These are phyloP conservation scores for Fonsecaea nubica DNA, from an alignment of 2,329 filamentous ascomycete species.

Conservation along the genomic window DNA sequence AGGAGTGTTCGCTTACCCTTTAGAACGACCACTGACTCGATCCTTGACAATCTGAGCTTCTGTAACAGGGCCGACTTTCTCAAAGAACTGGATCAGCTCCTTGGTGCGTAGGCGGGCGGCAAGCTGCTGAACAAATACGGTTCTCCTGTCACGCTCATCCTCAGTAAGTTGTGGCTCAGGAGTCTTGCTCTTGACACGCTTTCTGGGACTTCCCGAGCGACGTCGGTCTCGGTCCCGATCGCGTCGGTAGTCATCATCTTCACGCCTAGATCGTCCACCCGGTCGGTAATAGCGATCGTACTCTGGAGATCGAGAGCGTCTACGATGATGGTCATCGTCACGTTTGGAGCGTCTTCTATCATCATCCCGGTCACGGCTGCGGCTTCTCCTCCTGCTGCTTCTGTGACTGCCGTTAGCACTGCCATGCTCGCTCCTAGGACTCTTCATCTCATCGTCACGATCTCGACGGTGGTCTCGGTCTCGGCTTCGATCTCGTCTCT, in stretches of 20 bases:
- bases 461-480: constrained; percentile 59
- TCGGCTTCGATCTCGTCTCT: constrained; percentile 66
- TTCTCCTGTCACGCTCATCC: constrained; percentile 94
- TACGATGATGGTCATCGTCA: constrained; percentile 68
- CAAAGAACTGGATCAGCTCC: constrained; percentile 93
- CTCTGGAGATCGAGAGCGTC: constrained; percentile 74
- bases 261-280: constrained; percentile 55
- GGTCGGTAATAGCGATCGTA: constrained; percentile 64
- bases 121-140: constrained; percentile 97
- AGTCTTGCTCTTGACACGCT: constrained; percentile 52
- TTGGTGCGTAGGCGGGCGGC: constrained; percentile 90
- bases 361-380: constrained; percentile 78
- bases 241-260: constrained; percentile 56
- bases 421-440: constrained; percentile 75
- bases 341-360: constrained; percentile 75
- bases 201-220: constrained; percentile 52
- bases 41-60: constrained; percentile 99
- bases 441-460: constrained; percentile 65
- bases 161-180: constrained; percentile 79
- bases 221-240: constrained; percentile 54
- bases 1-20: constrained; percentile 72
- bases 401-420: constrained; percentile 73
- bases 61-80: constrained; percentile 91
- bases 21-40: constrained; percentile 92
- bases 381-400: constrained; percentile 76